Conservation (phyloP, 352 stramenopile genomes). For the Peronosclerospora sorghi region DNA sequence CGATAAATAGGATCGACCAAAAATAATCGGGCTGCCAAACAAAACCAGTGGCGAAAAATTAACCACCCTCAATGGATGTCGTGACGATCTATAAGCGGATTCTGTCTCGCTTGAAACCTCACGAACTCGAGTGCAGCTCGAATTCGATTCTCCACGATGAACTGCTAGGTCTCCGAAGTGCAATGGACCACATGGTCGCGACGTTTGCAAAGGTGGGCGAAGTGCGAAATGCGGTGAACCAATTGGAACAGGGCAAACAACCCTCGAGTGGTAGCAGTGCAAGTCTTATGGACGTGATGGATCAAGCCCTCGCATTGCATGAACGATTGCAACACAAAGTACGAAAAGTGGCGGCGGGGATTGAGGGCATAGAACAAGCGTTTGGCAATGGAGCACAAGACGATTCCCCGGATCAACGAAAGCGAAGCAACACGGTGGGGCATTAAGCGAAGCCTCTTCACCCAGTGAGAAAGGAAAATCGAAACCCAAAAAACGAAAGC, state of each 20-base stretch:
- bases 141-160: conserved; percentile 14
- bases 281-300: conserved; percentile 8
- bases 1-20: too few species aligned
- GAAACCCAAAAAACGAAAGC: conserved; percentile 5
- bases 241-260: conserved; percentile 19
- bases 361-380: conserved; percentile 3
- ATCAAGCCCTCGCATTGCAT: conserved; percentile 7
- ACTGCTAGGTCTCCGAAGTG: not conserved
- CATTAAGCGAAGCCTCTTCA: conserved; percentile 1
- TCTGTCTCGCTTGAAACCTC: conserved; percentile 9
- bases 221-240: conserved; percentile 17
- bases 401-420: not conserved
- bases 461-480: conserved; percentile 2
- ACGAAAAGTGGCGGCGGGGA: conserved; percentile 7
- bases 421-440: not conserved
- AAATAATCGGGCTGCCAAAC: too few species aligned
- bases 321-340: conserved; percentile 4
- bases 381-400: not conserved
- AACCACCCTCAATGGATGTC: too few species aligned
- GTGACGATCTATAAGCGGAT: conserved; percentile 18
- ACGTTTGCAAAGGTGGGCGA: conserved; percentile 12
- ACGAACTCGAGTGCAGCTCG: conserved; percentile 11
- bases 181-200: conserved; percentile 1
- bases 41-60: too few species aligned
- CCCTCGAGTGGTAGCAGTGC: conserved; percentile 2